These are phyloP conservation scores for Sclerotiophoma versabilis DNA, from an alignment of 2,329 filamentous ascomycete genomes.

Conservation along the genomic window DNA sequence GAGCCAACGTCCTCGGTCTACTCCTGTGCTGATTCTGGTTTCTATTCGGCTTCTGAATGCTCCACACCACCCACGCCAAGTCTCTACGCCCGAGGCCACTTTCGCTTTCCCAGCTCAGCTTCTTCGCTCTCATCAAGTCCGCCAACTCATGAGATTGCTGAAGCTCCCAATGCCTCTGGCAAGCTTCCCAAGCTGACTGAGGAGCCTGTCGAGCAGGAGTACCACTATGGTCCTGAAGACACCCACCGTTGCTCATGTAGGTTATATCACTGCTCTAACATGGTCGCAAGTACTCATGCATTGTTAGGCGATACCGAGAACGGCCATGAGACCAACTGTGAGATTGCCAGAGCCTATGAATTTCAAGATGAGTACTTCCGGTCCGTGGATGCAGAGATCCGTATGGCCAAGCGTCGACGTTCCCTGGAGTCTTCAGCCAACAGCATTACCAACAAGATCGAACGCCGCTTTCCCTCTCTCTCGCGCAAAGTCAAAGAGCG, in stretches of 20 bases:
- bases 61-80: constrained; percentile 75
- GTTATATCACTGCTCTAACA: constrained; percentile 47
- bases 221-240: constrained; percentile 60
- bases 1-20: constrained; percentile 43
- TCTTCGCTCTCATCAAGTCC: constrained; percentile 74
- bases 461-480: constrained; percentile 65
- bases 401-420: constrained; percentile 63
- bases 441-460: constrained; percentile 70
- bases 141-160: constrained; percentile 57
- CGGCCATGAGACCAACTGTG: constrained; percentile 55
- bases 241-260: constrained; percentile 72
- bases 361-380: constrained; percentile 67
- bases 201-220: constrained; percentile 76
- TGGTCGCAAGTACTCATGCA: constrained; percentile 29
- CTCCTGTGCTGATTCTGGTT: constrained; percentile 47
- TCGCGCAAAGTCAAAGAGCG: constrained; percentile 62
- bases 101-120: constrained; percentile 74
- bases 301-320: constrained; percentile 67
- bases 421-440: constrained; percentile 67
- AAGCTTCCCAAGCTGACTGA: constrained; percentile 87
- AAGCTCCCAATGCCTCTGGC: constrained; percentile 66
- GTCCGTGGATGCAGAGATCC: constrained; percentile 64
- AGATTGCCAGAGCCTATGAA: constrained; percentile 67
- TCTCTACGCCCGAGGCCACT: constrained; percentile 68
- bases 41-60: constrained; percentile 68